Percentiles rank a stretch among this genome's conserved stretches.
Evolutionary conservation across 2,329 filamentous ascomycete genomes (phyloP).

Genomic region (Lachnellula cervina): DNA sequence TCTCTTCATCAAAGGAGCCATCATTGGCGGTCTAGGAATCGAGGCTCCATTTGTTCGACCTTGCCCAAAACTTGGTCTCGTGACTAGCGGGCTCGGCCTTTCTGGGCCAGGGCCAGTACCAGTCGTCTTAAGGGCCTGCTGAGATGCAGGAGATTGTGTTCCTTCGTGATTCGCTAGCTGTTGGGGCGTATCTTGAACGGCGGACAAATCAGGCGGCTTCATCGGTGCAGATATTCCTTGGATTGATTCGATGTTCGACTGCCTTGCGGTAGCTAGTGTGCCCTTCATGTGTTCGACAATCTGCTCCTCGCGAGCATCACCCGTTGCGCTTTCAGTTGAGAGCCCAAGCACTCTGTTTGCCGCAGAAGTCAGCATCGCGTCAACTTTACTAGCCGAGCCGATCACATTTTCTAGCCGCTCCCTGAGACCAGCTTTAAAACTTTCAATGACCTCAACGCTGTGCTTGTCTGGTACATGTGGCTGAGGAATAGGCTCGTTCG

Average conservation of each 20-base stretch:
- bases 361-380: constrained; percentile 29
- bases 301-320: constrained; percentile 17
- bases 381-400: not conserved
- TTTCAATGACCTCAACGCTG: no score
- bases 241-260: constrained; percentile 12
- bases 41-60: constrained; percentile 17
- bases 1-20: constrained; percentile 19
- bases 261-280: constrained; percentile 23
- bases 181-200: constrained; percentile 13
- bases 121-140: constrained; percentile 13
- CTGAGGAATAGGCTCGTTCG: constrained; percentile 1
- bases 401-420: no score
- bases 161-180: constrained; percentile 16
- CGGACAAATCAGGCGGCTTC: constrained; percentile 4
- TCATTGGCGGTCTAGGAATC: constrained; percentile 30
- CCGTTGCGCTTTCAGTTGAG: constrained; percentile 19
- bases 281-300: constrained; percentile 24
- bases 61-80: constrained; percentile 27
- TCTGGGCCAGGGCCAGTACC: constrained; percentile 6
- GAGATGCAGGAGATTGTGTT: constrained; percentile 17
- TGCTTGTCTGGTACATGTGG: not conserved
- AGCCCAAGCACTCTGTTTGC: constrained; percentile 28
- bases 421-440: no score
- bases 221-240: not conserved
- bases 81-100: constrained; percentile 18